Base-by-base conservation (phyloP, 2,329 filamentous ascomycete genomes). In the Cladophialophora immunda region DNA sequence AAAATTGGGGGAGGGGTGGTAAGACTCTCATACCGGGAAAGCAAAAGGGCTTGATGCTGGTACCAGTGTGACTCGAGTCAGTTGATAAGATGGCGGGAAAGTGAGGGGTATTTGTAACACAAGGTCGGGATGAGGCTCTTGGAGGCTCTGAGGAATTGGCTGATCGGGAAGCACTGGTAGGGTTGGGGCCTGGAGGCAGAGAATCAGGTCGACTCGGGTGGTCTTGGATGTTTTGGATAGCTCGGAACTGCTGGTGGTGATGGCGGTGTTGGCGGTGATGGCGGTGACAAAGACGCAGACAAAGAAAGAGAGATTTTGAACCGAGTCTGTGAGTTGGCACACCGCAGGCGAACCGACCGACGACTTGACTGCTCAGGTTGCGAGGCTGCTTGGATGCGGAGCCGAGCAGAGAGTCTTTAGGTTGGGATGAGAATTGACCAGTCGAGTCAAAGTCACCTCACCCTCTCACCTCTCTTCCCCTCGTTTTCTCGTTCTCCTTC, bases 51-150 rank as follows among this genome's bases (percentile, higher is more conserved):
- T 50, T 15, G 45, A 25, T 50, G 45, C 11, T 50, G 45, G 45
- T n/a, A n/a, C 1, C 6, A 5, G 45, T 25, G 45, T 50, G 45
- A 50, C 45, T 13, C 13, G 45, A n/a, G 45, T 50, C 45, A 50
- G 45, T 50, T 25, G 45, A 47, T 22, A 22, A 15, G 32, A 19
- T n/a, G 45, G 45, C 22, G 3, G 45, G 19, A 13, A 50, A 38
- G 41, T 47, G 45, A 50, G 45, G 45, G 45, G 45, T 50, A 50
- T 50, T 50, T 25, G 45, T 50, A 11, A 50, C 45, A 50, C 45
- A 50, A 19, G 36, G 36, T 41, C 8, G 19, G 9, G 22, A 50
- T 50, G 45, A 50, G 45, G 45, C 45, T 50, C 45, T 50, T 50
- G 45, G 45, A 50, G 45, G 45, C 45, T 50, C 45, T 50, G 45